A percentile compares a stretch with the other conserved stretches of the same genome.
phyloP scores from a whole-genome alignment of 139 green algal species.

The Chlamydomonas asymmetrica region DNA sequence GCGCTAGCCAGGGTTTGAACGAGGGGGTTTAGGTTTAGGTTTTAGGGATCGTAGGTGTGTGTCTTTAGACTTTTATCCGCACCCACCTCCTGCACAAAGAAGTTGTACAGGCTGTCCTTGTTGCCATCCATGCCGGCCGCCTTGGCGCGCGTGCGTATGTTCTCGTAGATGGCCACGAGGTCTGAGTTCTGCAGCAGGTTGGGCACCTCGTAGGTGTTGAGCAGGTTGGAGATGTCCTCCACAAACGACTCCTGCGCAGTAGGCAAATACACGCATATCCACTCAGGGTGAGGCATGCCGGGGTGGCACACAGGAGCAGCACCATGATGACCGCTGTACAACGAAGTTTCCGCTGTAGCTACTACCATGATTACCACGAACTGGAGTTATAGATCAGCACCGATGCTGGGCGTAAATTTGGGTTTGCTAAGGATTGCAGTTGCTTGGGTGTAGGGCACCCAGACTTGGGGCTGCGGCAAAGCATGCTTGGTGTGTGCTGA shows the following conservation, averaged over 20 bases:
- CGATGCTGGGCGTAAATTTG: too few species aligned
- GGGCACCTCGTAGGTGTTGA: constrained; percentile 81
- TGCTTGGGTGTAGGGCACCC: too few species aligned
- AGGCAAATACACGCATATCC: constrained; percentile 36
- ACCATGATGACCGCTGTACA: constrained; percentile 47
- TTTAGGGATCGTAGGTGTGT: background rate
- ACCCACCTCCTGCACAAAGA: constrained; percentile 74
- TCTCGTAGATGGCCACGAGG: constrained; percentile 61
- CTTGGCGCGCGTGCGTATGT: constrained; percentile 65
- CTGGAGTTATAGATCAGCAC: too few species aligned
- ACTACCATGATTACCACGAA: too few species aligned
- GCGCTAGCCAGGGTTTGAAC: too few species aligned
- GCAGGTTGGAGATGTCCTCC: constrained; percentile 82
- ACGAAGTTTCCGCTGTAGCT: constrained; percentile 48
- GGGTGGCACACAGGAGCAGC: too few species aligned
- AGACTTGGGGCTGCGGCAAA: too few species aligned
- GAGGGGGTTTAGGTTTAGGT: background rate
- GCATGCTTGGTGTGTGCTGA: too few species aligned
- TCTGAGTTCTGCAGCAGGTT: constrained; percentile 67
- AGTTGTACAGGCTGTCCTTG: constrained; percentile 69
- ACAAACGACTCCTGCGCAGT: constrained; percentile 72
- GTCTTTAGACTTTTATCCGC: too few species aligned
- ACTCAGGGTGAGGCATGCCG: too few species aligned
- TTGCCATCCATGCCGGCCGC: constrained; percentile 59
- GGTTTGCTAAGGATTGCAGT: too few species aligned